Evolutionary conservation across 2,329 filamentous ascomycete genomes (phyloP).

Genomic region (Aspergillus nomiae): DNA sequence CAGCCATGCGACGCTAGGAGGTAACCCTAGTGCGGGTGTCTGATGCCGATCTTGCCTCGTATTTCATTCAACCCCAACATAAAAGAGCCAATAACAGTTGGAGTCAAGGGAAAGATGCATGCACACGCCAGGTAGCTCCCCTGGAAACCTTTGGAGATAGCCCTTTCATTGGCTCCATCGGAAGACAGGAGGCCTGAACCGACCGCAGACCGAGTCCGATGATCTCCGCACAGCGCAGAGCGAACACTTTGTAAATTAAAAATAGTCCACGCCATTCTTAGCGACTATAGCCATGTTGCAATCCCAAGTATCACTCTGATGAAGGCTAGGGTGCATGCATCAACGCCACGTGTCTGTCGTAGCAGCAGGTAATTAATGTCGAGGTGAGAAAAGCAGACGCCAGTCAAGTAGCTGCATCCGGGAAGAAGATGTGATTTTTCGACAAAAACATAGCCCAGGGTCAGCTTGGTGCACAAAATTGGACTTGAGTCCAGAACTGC

Average conservation of each 20-base stretch:
- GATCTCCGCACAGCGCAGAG: neutral
- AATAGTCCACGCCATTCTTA: neutral
- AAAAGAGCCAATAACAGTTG: neutral
- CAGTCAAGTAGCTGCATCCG: neutral
- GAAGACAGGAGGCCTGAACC: neutral
- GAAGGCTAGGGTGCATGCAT: conserved; percentile 32
- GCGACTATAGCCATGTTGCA: neutral
- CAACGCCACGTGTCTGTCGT: conserved; percentile 32
- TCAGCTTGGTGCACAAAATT: conserved; percentile 46
- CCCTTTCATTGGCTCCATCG: neutral
- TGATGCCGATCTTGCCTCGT: neutral
- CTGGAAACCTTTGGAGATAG: neutral
- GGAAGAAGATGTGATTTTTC: neutral
- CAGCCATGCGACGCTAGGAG: neutral
- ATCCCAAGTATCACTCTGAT: conserved; percentile 29
- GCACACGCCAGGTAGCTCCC: neutral
- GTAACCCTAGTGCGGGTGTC: neutral
- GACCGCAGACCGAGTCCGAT: neutral
- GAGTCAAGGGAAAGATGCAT: neutral
- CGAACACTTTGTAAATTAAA: neutral
- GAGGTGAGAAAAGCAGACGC: conserved; percentile 49
- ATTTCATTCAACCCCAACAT: neutral
- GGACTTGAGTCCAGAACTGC: conserved; percentile 48
- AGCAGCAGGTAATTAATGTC: conserved; percentile 39
- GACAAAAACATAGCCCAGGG: conserved; percentile 22